These are phyloP conservation scores for Withania somnifera DNA, from an alignment of 305 asterid genomes.

Conservation along the genomic window DNA sequence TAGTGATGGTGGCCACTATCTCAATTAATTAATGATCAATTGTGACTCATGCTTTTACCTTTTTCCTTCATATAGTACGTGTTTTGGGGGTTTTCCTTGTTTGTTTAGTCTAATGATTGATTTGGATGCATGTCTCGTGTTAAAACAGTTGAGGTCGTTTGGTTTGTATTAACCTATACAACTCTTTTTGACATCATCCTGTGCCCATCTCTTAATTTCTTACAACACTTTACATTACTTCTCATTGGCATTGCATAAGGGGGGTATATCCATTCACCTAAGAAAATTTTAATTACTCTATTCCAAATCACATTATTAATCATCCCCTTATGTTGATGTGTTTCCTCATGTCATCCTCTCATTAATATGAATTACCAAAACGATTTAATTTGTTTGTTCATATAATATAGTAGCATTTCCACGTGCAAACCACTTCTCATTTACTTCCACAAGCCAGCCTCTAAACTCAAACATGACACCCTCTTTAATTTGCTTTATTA, in stretches of 20 bases:
- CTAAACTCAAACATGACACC: conserved; percentile 1
- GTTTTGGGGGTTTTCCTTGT: not conserved
- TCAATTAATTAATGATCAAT: not conserved
- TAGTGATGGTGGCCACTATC: not conserved
- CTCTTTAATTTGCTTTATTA: not conserved
- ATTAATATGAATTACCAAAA: not conserved
- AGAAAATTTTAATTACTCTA: too few relatives aligned
- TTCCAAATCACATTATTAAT: too few relatives aligned
- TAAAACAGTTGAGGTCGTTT: not conserved
- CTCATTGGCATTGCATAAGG: too few relatives aligned
- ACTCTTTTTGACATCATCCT: too few relatives aligned
- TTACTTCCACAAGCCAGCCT: not conserved
- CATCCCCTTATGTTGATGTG: too few relatives aligned
- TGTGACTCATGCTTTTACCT: not conserved
- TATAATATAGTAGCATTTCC: not conserved
- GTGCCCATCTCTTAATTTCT: too few relatives aligned
- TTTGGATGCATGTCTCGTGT: not conserved
- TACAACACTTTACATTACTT: too few relatives aligned
- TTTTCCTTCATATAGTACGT: not conserved
- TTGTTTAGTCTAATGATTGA: not conserved
- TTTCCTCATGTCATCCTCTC: not conserved
- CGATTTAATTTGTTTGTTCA: not conserved
- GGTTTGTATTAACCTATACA: not conserved
- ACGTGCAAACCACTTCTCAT: conserved; percentile 11
- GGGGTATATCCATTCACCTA: too few relatives aligned